Base-by-base conservation (phyloP, 2,329 filamentous ascomycete species). In the Claviceps purpurea region DNA sequence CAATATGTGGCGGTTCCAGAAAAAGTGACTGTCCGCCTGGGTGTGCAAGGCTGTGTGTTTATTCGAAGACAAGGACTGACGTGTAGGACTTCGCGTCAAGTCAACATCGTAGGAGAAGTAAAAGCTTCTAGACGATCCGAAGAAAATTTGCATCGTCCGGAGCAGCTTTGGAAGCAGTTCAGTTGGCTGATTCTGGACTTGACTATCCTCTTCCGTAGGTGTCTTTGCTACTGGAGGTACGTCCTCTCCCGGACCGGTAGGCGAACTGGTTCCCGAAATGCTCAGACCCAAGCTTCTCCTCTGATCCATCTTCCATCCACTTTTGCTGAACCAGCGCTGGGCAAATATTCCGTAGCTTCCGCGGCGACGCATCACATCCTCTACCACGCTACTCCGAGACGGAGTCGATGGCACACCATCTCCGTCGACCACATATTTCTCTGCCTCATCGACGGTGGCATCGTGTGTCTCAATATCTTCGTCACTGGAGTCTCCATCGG, bases 71-170 rank as follows among this genome's bases (percentile, higher is more conserved):
- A 55, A 48, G 0, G 59, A 51, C 34, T 59, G 55, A 46, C 65
- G 72, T 2, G 69, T 67, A 52, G 81, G 61, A 56, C 78, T 82
- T 52, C 84, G 79, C 0, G 93, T 97, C 49, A 98, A 79, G 64
- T 98, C 90, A 64, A 91, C 78, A 57, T 98, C 93, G 65, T 98
- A 96, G 0, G 90, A 90, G 66, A 91, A 98, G 72, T 85, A 97
- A 67, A 96, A 97, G 65, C 88, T 96, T 56, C 78, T 78, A 0
- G 85, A 89, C 4, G 82, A 78, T 1, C 86, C 83, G 62, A 96
- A 91, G 55, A 95, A 79, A 52, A 97, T 79, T 62, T 87, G 87
- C 1, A 89, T 84, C 37, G 87, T 94, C 42, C 85, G 79, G 43
- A 98, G 68, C 41, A 97, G 74, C 62, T 95, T 95, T 1, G 91